Evolutionary conservation across 1,284 basidiomycete species (phyloP).

Genomic region (Sphaerobolus stellatus): DNA sequence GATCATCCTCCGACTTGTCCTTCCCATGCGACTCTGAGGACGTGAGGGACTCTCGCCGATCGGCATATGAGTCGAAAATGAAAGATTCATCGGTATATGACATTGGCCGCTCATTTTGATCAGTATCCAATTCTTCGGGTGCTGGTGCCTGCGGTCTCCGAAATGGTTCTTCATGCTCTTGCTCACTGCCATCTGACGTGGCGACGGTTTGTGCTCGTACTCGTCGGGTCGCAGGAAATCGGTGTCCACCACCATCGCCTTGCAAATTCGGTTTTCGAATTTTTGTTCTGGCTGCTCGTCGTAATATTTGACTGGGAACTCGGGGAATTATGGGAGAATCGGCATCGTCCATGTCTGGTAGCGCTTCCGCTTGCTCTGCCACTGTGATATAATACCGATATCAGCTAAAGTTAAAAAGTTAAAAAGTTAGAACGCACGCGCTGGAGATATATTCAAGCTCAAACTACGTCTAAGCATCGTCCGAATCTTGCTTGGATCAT

Average conservation of each 20-base stretch:
- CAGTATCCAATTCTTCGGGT: conserved; percentile 4
- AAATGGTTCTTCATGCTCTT: conserved; percentile 28
- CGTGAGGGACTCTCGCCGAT: conserved; percentile 21
- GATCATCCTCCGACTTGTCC: conserved; percentile 12
- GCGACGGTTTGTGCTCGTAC: conserved; percentile 37
- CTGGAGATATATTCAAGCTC: conserved; percentile 82
- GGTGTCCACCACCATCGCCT: conserved; percentile 78
- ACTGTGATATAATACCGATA: conserved; percentile 14
- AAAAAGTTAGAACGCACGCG: conserved; percentile 56
- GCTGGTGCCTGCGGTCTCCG: conserved; percentile 8
- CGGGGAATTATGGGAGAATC: conserved; percentile 90
- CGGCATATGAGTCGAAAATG: conserved; percentile 82
- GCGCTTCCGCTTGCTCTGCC: not conserved
- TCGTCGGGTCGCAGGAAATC: conserved; percentile 63
- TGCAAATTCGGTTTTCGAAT: conserved; percentile 85
- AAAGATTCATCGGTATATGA: conserved; percentile 75
- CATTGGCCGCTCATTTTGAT: conserved; percentile 47
- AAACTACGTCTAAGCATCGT: conserved; percentile 84
- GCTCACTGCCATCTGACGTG: conserved; percentile 48
- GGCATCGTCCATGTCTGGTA: conserved; percentile 72
- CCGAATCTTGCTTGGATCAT: conserved; percentile 83
- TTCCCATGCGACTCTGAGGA: conserved; percentile 10
- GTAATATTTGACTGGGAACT: conserved; percentile 79
- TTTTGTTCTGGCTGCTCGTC: conserved; percentile 90
- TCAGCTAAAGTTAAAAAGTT: conserved; percentile 21